A percentile compares a stretch with the other conserved stretches of the same genome.
These are phyloP conservation scores for Apocynum venetum DNA, from an alignment of 257 asterid genomes.

Conservation along the genomic window DNA sequence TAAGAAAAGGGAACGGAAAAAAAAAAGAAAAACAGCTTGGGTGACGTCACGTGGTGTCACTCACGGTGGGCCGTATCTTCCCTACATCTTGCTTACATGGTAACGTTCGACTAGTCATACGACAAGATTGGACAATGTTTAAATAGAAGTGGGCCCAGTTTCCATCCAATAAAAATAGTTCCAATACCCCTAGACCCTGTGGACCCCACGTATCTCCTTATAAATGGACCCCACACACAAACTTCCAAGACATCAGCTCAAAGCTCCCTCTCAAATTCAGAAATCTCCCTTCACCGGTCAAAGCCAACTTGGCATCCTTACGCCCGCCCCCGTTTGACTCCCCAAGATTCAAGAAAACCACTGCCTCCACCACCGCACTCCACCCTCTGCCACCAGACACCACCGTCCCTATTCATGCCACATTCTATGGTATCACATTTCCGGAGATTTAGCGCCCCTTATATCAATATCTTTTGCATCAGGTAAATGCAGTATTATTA, in stretches of 20 bases:
- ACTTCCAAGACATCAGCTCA: too few relatives aligned
- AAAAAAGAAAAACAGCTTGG: neutral
- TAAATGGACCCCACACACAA: neutral
- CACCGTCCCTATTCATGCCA: constrained; percentile 12
- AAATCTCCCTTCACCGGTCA: neutral
- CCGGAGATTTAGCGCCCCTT: neutral
- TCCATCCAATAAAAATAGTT: constrained; percentile 5
- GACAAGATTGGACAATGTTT: constrained; percentile 1
- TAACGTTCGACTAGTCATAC: constrained; percentile 9
- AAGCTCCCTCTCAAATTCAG: neutral
- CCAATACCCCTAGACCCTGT: neutral
- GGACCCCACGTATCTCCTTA: neutral
- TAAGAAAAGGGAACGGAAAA: neutral
- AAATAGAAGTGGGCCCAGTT: neutral
- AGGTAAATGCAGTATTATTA: neutral
- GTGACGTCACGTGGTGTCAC: neutral
- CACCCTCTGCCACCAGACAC: neutral
- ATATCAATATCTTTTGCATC: neutral
- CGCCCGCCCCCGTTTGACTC: too few relatives aligned
- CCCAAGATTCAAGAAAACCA: neutral
- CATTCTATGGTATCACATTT: constrained; percentile 7
- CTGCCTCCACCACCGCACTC: neutral
- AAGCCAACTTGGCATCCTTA: neutral
- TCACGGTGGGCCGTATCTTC: neutral
- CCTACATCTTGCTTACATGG: constrained; percentile 6